Evolutionary conservation across 495 filamentous ascomycete species (phyloP), one percentile per base, ranked within the genome.

Genomic region (Lasiosphaeris hirsuta): DNA sequence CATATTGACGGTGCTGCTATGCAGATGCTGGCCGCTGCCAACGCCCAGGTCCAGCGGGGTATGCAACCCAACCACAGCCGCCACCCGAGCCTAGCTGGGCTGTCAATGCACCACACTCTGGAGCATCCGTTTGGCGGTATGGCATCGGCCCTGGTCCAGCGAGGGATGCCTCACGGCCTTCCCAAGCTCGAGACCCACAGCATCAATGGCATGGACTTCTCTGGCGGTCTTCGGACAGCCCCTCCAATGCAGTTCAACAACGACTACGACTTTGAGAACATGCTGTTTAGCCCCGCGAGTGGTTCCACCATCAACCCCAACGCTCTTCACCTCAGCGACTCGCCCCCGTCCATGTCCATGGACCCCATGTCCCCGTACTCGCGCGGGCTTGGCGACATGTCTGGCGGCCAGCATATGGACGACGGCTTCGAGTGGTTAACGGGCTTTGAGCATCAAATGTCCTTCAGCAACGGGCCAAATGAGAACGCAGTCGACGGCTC

Each of bases 251-350:
- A 82, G 39, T 90, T 92, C 71, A 83, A 78, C 50, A 72, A 81
- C 37, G 87, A 87, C 13, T 86, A 90, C 58, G 88, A 95, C 59
- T 83, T 92, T 54, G 87, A 96, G 61, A 75, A 82, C 34, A 73
- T 90, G 54, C 78, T 90, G 48, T 91, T 92, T 69, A 84, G 81
- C 45, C 71, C 81, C 33, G 68, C 76, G 14, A 68, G 75, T 8
- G 69, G 72, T n/a, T 77, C 77, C 10, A 98, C 94, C 48, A 89
- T 99, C 72, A 97, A 99, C 70, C 94, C 94, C 14, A 92, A 92
- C 60, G 92, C 96, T 64, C 83, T 99, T 49, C 93, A 97, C 71
- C 94, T 94, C 68, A 90, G 81, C 66, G 89, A 90, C 66, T 90
- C 90, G 11, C 90, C 90, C 18, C 86, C 85, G 49, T 81, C 80